Evolutionary conservation across 2,329 filamentous ascomycete species (phyloP), one percentile per base, ranked within the genome.

Genomic region (Colletotrichum sp.): DNA sequence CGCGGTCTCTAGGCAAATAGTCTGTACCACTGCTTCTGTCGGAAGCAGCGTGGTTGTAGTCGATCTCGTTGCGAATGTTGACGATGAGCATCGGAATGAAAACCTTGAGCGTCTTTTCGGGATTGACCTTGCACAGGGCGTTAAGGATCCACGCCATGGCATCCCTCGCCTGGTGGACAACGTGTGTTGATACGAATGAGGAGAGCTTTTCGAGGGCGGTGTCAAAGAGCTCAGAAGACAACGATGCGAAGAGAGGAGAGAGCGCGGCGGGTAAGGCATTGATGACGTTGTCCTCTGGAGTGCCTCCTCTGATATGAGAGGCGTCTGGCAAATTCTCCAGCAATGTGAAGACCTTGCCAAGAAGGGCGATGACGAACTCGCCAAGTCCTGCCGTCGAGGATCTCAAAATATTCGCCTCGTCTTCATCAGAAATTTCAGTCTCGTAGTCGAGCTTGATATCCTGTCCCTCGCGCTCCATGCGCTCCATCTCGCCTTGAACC

Each of bases 101-200:
- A 16, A 95, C 92, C 82, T 96, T 97, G 66, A 99, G 88, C 1
- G 97, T 96, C 86, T 98, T 98, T 82, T 96, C 93, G 0, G 97
- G 96, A 79, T 97, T 95, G 79, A 98, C 95, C 85, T 98, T 98
- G 89, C 97, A 98, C 28, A 99, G 89, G 1, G 95, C 95, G 84
- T 98, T 98, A 85, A 96, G 95, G 70, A 98, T 98, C 90, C 98
- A 99, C 2, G 97, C 97, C 94, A 99, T 98, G 9, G 97, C 96
- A 88, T 99, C 97, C 78, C 96, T 90, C 69, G 97, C 96, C 85
- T 98, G 97, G 80, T 99, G 96, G 21, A 99, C 96, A 65, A 99
- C 97, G 85, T 98, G 97, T 77, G 95, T 95, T 2, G 94, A 93
- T 30, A 98, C 94, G 83, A 99, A 99, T 36, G 95, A 92, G 4